These are phyloP conservation scores for Lecanicillium sp. DNA, from an alignment of 2,329 filamentous ascomycete genomes.

Conservation along the genomic window DNA sequence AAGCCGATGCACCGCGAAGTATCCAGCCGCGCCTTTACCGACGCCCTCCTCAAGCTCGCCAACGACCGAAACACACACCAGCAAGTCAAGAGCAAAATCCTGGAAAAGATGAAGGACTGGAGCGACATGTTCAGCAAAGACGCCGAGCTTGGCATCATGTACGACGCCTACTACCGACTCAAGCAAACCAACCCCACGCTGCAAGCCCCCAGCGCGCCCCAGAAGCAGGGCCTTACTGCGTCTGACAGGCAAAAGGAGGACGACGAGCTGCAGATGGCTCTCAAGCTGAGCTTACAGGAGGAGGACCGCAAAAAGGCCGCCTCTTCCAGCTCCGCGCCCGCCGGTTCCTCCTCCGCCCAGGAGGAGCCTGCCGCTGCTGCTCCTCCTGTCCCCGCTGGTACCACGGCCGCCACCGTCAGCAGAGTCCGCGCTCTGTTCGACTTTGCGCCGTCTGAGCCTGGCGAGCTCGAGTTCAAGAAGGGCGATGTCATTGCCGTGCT, in stretches of 20 bases:
- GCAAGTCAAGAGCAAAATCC: constrained; percentile 93
- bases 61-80: constrained; percentile 93
- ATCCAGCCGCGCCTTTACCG: constrained; percentile 87
- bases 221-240: constrained; percentile 87
- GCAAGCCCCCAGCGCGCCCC: constrained; percentile 85
- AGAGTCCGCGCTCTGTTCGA: constrained; percentile 90
- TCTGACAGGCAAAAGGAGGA: constrained; percentile 91
- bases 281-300: constrained; percentile 88
- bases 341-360: constrained; percentile 34
- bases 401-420: constrained; percentile 92
- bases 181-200: constrained; percentile 82
- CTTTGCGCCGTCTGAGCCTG: constrained; percentile 88
- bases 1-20: constrained; percentile 82
- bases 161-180: constrained; percentile 83
- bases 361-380: constrained; percentile 40
- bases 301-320: constrained; percentile 57
- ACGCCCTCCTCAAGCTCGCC: constrained; percentile 83
- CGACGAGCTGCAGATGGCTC: constrained; percentile 92
- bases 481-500: constrained; percentile 96
- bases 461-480: constrained; percentile 92
- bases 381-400: constrained; percentile 66
- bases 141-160: constrained; percentile 93
- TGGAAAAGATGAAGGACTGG: constrained; percentile 96
- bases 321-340: constrained; percentile 25
- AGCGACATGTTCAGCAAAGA: constrained; percentile 88